Evolutionary conservation across 2,329 filamentous ascomycete species (phyloP), one percentile per base, ranked within the genome.

Genomic region (Aureobasidium sp.): DNA sequence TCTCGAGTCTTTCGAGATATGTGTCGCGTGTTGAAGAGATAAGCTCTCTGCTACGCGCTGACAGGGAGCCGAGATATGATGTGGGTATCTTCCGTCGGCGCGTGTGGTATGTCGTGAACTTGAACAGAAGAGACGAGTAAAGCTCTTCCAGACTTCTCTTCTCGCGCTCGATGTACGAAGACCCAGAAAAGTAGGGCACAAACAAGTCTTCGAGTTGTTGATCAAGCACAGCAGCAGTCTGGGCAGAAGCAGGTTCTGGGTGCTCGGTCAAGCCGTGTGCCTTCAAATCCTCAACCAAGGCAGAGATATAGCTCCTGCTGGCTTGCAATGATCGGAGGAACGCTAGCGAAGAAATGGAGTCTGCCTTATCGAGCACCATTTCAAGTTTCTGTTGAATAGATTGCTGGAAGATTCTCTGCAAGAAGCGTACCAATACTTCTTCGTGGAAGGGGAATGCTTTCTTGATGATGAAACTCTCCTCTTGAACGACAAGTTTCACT

Each of bases 401-500:
- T 75, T 99, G 94, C 72, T 99, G 94, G 71, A 99, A 99, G 12
- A 99, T 88, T 67, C 94, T 84, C 75, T 99, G 94, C 57, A 99
- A 82, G 69, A 99, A 99, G 69, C 93, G 93, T 66, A 87, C 87
- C 56, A 99, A 79, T 1, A 99, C 94, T 64, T 93, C 92, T 69
- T 99, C 94, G 68, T 96, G 93, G 73, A 92, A 97, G 0, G 94
- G 94, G 71, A 99, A 99, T 0, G 94, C 93, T 57, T 91, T 86
- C 74, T 94, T 96, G 73, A 99, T 97, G 73, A 97, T 96, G 67
- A 91, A 90, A 10, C 93, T 97, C 71, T 99, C 94, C 70, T 97
- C 93, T 72, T 97, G 93, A 75, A 97, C 91, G 50, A 97, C 91
- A 50, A 97, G 88, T 74, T 89, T 91, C 69, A 97, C 92, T 74